Percentiles rank a stretch among this genome's conserved stretches.
phyloP scores from a whole-genome alignment of 2,329 filamentous ascomycete species.

The Coniosporium tulheliwenetii region DNA sequence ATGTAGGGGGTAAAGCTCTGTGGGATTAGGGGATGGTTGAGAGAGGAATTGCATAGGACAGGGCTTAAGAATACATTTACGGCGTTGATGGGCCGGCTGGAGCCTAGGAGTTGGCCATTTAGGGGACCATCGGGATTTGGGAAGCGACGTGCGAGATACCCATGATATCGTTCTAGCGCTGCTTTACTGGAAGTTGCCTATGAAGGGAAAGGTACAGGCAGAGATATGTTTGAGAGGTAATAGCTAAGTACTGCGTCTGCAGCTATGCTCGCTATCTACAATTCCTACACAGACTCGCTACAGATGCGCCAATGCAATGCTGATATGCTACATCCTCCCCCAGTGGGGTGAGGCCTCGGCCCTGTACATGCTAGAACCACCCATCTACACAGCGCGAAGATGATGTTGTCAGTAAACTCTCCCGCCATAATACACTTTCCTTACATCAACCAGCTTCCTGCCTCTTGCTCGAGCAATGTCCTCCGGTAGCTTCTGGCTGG shows the following conservation, averaged over 20 bases:
- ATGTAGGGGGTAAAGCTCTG: not conserved
- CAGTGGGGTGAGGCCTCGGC: not conserved
- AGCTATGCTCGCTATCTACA: too few species aligned
- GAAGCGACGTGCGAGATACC: too few species aligned
- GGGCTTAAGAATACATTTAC: not conserved
- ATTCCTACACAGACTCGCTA: too few species aligned
- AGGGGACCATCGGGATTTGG: too few species aligned
- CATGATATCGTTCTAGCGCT: too few species aligned
- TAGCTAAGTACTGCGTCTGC: too few species aligned
- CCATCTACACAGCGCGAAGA: not conserved
- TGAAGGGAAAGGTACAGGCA: too few species aligned
- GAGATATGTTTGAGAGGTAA: too few species aligned
- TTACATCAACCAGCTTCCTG: constrained; percentile 88
- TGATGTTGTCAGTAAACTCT: constrained; percentile 37
- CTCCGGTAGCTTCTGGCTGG: constrained; percentile 73
- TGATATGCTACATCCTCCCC: not conserved
- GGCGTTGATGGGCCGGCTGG: too few species aligned
- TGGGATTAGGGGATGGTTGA: not conserved
- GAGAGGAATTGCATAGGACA: not conserved
- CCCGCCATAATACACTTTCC: constrained; percentile 94
- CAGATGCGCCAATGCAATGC: not conserved
- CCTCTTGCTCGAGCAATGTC: constrained; percentile 78
- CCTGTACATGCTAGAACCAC: too few species aligned
- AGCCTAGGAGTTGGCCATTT: too few species aligned
- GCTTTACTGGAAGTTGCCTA: too few species aligned